These are phyloP conservation scores for Talaromyces rugulosus DNA, from an alignment of 2,329 filamentous ascomycete species.

Conservation along the genomic window DNA sequence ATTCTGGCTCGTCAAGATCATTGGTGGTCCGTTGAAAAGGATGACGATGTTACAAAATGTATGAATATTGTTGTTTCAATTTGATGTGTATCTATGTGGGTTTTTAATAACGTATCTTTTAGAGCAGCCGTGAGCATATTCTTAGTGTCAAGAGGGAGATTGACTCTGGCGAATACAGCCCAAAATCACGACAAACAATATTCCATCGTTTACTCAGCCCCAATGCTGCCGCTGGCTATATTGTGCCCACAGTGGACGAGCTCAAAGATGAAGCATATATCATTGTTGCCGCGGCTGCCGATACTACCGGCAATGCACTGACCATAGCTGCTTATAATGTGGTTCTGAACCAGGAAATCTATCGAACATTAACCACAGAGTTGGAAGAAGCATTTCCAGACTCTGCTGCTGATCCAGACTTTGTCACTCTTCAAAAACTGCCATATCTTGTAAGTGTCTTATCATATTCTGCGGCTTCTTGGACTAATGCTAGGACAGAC, in stretches of 20 bases:
- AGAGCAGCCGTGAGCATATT: constrained; percentile 16
- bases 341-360: constrained; percentile 24
- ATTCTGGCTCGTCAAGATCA: constrained; percentile 16
- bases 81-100: neutral
- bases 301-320: constrained; percentile 33
- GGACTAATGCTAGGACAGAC: constrained; percentile 16
- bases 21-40: constrained; percentile 11
- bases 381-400: constrained; percentile 28
- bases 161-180: constrained; percentile 13
- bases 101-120: neutral
- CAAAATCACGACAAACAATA: constrained; percentile 16
- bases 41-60: constrained; percentile 19
- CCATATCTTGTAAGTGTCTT: constrained; percentile 26
- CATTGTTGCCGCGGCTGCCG: constrained; percentile 26
- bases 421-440: constrained; percentile 29
- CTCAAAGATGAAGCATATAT: constrained; percentile 26
- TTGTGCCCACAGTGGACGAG: constrained; percentile 18
- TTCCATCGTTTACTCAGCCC: constrained; percentile 19
- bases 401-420: constrained; percentile 19
- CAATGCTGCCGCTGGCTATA: constrained; percentile 16
- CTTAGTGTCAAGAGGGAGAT: constrained; percentile 16
- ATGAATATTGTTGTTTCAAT: neutral
- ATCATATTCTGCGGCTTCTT: neutral
- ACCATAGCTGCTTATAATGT: constrained; percentile 28
- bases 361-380: constrained; percentile 22